Percentiles rank a stretch among this genome's conserved stretches.
Evolutionary conservation across 257 asterid species (phyloP).

Genomic region (Gentiana straminea): DNA sequence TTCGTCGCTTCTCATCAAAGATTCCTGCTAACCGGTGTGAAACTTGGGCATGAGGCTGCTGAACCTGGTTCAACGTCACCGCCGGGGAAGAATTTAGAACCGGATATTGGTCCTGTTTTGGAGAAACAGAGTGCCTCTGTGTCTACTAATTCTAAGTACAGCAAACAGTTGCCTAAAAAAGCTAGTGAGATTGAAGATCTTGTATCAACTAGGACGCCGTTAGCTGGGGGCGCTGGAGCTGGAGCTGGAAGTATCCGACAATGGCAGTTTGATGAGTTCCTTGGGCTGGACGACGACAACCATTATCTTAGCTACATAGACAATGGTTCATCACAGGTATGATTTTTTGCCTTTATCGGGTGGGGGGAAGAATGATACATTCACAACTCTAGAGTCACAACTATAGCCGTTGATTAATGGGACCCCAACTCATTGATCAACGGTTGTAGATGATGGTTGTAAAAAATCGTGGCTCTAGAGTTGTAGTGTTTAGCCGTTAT

Average conservation of each 20-base stretch:
- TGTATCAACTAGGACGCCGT: slow-evolving; percentile 24
- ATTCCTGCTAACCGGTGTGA: slow-evolving; percentile 83
- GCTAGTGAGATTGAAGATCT: slow-evolving; percentile 18
- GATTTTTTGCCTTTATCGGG: background rate
- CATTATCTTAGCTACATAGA: slow-evolving; percentile 44
- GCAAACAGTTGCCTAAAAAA: slow-evolving; percentile 26
- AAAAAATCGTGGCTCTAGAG: background rate
- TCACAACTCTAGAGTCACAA: no score
- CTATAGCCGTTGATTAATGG: no score
- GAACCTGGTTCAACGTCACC: slow-evolving; percentile 40
- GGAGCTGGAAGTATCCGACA: slow-evolving; percentile 43
- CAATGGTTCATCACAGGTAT: slow-evolving; percentile 66
- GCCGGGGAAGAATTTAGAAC: slow-evolving; percentile 20
- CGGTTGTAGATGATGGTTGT: background rate
- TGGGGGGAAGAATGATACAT: no score
- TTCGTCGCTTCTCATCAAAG: slow-evolving; percentile 74
- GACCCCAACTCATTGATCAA: background rate
- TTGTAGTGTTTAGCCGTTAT: background rate
- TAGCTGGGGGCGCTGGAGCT: slow-evolving; percentile 41
- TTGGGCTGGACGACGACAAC: slow-evolving; percentile 45
- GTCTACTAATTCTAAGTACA: slow-evolving; percentile 26
- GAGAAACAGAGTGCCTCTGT: slow-evolving; percentile 15
- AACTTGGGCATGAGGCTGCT: slow-evolving; percentile 60
- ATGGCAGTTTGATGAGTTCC: slow-evolving; percentile 77
- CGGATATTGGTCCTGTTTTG: slow-evolving; percentile 20